Evolutionary conservation across 1,284 basidiomycete species (phyloP).

Genomic region (Bjerkandera adusta): DNA sequence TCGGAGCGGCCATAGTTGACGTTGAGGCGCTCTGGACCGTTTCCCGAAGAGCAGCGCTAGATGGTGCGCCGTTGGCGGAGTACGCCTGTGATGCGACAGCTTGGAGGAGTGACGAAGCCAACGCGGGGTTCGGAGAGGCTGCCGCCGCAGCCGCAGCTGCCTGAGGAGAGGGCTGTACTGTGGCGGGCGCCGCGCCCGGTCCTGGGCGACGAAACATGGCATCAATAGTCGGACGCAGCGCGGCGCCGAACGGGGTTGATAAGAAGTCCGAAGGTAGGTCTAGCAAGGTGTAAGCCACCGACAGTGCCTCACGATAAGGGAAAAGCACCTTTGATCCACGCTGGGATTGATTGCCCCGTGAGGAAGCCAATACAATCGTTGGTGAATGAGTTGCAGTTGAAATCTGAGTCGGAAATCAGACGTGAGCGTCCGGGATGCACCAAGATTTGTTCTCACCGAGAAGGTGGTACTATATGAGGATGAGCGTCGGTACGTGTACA

Average conservation of each 20-base stretch:
- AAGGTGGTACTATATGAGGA: conserved; percentile 63
- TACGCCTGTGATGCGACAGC: conserved; percentile 58
- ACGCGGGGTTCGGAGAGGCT: conserved; percentile 43
- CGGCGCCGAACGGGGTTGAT: conserved; percentile 87
- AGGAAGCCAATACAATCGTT: conserved; percentile 85
- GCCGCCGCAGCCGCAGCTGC: conserved; percentile 29
- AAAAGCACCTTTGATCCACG: conserved; percentile 68
- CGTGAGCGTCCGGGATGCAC: not conserved
- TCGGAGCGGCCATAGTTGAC: conserved; percentile 55
- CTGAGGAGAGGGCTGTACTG: conserved; percentile 31
- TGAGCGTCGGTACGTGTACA: not conserved
- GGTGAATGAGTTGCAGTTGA: conserved; percentile 91
- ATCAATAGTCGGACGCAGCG: conserved; percentile 85
- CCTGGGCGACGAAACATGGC: conserved; percentile 70
- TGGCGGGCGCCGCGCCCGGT: conserved; percentile 40
- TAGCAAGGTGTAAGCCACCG: conserved; percentile 27
- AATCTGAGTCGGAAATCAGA: conserved; percentile 44
- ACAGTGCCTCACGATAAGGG: conserved; percentile 1
- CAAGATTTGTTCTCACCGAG: conserved; percentile 50
- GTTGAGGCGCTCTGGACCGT: conserved; percentile 35
- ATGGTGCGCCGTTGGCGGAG: conserved; percentile 25
- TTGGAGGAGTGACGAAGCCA: conserved; percentile 61
- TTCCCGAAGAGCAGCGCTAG: conserved; percentile 18
- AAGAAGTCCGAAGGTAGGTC: conserved; percentile 89
- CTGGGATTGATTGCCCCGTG: conserved; percentile 76